Base-by-base conservation (phyloP, 257 asterid genomes). In the Lithospermum erythrorhizon region DNA sequence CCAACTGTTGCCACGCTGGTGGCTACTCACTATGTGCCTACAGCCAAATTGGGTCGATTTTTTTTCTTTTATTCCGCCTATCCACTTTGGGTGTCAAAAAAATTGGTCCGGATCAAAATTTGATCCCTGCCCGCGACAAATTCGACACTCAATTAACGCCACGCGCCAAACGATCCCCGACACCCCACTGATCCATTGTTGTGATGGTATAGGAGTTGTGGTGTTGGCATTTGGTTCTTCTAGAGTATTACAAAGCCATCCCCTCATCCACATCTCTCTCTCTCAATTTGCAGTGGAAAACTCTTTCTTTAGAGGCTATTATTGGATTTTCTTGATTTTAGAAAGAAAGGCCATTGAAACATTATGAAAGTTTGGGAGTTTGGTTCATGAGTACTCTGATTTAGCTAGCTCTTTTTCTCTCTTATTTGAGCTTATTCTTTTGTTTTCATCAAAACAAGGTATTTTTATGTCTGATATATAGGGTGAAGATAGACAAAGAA, bases 311-410 rank as follows among this genome's bases (percentile, higher is more conserved):
- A 75, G 69, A 80, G 87, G 75, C 75, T 75, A 63, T 68, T 64
- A 73, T 78, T 85, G 84, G 81, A 70, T 79, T 82, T 83, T 81
- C 93, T 83, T 75, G 85, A 69, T 75, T 85, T 79, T 79, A 69
- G 81, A 37, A 37, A 37, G 76, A 69, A 78, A 76, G 64, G 54
- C 76, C 72, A 71, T 65, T 68, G 76, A 67, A 65, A 59, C 72
- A 67, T 59, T 65, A 55, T 62, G 47, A 24, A 32, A 65, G 68
- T 64, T 41, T 53, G 22, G 23, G 57, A 11, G 30, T 53, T 58
- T 58, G 58, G 55, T 69, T 69, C 72, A 37, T 37, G 48, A n/a
- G n/a, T n/a, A 37, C 15, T 37, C 16, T 9, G 6, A 37, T 37
- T 37, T 37, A 37, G 48, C 15, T 9, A 9, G 14, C 48, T 37